A percentile compares a stretch with the other conserved stretches of the same genome.
These are phyloP conservation scores for Porogramme epimiltina DNA, from an alignment of 1,284 basidiomycete genomes.

Conservation along the genomic window DNA sequence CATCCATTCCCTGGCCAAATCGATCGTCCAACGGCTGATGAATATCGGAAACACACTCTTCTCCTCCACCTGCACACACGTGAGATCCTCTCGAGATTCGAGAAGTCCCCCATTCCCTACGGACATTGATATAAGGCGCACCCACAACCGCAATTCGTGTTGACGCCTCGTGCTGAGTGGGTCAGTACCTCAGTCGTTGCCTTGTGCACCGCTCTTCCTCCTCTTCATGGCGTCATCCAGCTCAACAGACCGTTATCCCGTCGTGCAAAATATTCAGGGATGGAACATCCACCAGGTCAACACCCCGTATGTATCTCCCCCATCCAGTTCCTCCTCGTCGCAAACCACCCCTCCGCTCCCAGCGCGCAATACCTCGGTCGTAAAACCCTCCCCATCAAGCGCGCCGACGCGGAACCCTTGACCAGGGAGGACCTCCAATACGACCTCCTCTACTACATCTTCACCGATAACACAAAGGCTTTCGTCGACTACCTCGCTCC, in stretches of 20 bases:
- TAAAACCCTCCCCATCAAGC: slow-evolving; percentile 53
- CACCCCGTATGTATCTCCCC: slow-evolving; percentile 30
- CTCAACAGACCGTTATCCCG: slow-evolving; percentile 31
- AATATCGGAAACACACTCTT: slow-evolving; percentile 30
- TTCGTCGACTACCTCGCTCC: slow-evolving; percentile 47
- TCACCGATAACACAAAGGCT: slow-evolving; percentile 58
- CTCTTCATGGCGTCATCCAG: slow-evolving; percentile 38
- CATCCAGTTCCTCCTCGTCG: slow-evolving; percentile 2
- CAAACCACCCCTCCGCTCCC: slow-evolving; percentile 10
- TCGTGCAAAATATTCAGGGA: slow-evolving; percentile 25
- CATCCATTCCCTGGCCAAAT: slow-evolving; percentile 19
- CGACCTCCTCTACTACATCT: slow-evolving; percentile 72
- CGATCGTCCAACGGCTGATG: slow-evolving; percentile 33
- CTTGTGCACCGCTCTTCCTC: slow-evolving; percentile 33
- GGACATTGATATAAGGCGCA: slow-evolving; percentile 33
- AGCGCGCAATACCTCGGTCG: slow-evolving; percentile 41
- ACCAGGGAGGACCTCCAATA: slow-evolving; percentile 74
- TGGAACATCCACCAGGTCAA: slow-evolving; percentile 35
- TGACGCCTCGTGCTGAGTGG: slow-evolving; percentile 34
- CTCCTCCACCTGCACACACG: slow-evolving; percentile 31
- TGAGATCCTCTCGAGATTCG: slow-evolving; percentile 28
- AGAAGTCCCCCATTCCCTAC: slow-evolving; percentile 18
- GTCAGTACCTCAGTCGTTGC: slow-evolving; percentile 33
- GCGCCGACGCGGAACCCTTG: slow-evolving; percentile 61
- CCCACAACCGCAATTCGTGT: slow-evolving; percentile 23